A percentile compares a stretch with the other conserved stretches of the same genome.
Conservation (phyloP, 202 grass and related monocot genomes). For the Carex sylvatica region DNA sequence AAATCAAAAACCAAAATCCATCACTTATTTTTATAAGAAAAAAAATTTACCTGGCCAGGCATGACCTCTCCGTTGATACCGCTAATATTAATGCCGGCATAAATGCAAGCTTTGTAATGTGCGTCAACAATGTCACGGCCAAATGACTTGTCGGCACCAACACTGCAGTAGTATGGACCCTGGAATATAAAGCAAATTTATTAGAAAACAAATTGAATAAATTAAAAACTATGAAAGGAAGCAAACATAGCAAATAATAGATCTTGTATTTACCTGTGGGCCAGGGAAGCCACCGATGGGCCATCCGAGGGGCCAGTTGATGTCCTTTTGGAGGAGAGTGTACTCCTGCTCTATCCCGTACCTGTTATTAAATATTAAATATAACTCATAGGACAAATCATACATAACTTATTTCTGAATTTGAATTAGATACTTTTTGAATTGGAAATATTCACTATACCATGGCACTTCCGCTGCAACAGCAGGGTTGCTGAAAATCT, state of each 20-base stretch:
- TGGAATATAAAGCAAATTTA: slow-evolving; percentile 25
- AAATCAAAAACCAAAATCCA: neutral
- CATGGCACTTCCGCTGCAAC: slow-evolving; percentile 74
- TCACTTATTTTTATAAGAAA: neutral
- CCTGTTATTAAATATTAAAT: slow-evolving; percentile 36
- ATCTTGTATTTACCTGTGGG: slow-evolving; percentile 56
- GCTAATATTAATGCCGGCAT: slow-evolving; percentile 87
- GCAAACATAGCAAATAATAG: neutral
- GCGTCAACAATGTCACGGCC: slow-evolving; percentile 89
- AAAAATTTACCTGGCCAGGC: slow-evolving; percentile 75
- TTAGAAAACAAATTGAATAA: slow-evolving; percentile 23
- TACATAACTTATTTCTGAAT: neutral
- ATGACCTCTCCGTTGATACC: slow-evolving; percentile 99
- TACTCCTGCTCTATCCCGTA: slow-evolving; percentile 99
- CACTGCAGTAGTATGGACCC: slow-evolving; percentile 93
- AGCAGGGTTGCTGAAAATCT: slow-evolving; percentile 71
- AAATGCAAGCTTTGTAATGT: slow-evolving; percentile 95
- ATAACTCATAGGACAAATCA: neutral
- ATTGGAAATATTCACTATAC: slow-evolving; percentile 30
- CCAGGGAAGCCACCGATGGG: slow-evolving; percentile 96
- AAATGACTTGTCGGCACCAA: slow-evolving; percentile 80
- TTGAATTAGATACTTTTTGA: neutral
- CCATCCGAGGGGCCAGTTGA: slow-evolving; percentile 94
- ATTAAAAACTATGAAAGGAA: neutral
- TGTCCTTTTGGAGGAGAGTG: slow-evolving; percentile 90